These are phyloP conservation scores for Trichoderma harzianum DNA, from an alignment of 2,329 filamentous ascomycete species.

Conservation along the genomic window DNA sequence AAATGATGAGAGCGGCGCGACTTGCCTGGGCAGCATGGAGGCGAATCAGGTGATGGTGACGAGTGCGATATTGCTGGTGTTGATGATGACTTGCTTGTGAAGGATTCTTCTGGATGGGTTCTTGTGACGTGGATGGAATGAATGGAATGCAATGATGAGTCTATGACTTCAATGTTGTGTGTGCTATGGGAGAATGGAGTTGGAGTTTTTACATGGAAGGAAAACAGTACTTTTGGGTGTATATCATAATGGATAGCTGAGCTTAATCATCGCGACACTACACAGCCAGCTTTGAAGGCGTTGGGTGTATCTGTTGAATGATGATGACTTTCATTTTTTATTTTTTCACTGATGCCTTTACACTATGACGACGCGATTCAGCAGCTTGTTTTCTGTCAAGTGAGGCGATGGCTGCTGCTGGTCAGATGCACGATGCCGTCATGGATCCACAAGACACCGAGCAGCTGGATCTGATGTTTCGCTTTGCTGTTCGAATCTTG, in stretches of 20 bases:
- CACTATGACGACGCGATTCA: neutral
- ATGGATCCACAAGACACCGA: conserved; percentile 9
- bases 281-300: neutral
- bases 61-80: neutral
- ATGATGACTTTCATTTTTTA: neutral
- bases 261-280: neutral
- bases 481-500: neutral
- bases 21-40: neutral
- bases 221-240: neutral
- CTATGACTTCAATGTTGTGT: neutral
- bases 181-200: neutral
- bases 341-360: neutral
- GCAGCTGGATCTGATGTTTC: conserved; percentile 7
- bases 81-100: conserved; percentile 2
- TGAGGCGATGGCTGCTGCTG: neutral
- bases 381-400: neutral
- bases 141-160: neutral
- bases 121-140: neutral
- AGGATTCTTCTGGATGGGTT: neutral
- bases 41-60: neutral
- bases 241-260: neutral
- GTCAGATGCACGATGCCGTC: conserved; percentile 17
- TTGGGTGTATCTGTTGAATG: neutral
- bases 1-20: neutral
- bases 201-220: neutral